phyloP scores from a whole-genome alignment of 1,284 basidiomycete species.

The Hemileia vastatrix region DNA sequence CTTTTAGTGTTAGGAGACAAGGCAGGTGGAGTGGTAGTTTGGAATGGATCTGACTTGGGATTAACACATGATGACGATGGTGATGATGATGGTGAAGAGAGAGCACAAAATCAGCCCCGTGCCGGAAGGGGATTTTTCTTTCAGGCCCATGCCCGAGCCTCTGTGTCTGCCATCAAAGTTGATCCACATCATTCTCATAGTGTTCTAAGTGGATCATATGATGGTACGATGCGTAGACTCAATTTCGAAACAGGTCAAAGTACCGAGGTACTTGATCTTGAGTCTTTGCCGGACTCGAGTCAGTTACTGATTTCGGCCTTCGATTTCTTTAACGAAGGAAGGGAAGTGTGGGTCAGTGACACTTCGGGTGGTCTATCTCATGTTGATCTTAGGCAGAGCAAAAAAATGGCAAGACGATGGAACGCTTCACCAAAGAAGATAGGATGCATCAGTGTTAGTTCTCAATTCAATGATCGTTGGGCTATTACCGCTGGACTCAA shows the following conservation, averaged over 20 bases:
- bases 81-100: not conserved
- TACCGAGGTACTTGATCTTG: constrained; percentile 8
- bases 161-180: constrained; percentile 11
- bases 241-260: constrained; percentile 20
- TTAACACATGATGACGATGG: constrained; percentile 1
- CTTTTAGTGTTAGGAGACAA: constrained; percentile 16
- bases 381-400: constrained; percentile 9
- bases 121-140: constrained; percentile 3
- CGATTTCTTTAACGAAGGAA: constrained; percentile 15
- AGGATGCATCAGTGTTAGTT: constrained; percentile 15
- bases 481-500: constrained; percentile 19
- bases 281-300: not conserved
- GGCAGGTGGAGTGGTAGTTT: constrained; percentile 9
- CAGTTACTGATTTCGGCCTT: constrained; percentile 13
- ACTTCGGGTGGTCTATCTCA: constrained; percentile 16
- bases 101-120: not conserved
- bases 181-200: constrained; percentile 8
- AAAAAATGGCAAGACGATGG: constrained; percentile 8
- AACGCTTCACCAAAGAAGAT: constrained; percentile 11
- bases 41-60: not conserved
- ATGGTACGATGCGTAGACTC: constrained; percentile 10
- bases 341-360: constrained; percentile 9
- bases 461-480: constrained; percentile 5
- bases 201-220: constrained; percentile 11
- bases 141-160: constrained; percentile 12